These are phyloP conservation scores for Fusarium sterilihyphosum DNA, from an alignment of 2,329 filamentous ascomycete genomes.

Conservation along the genomic window DNA sequence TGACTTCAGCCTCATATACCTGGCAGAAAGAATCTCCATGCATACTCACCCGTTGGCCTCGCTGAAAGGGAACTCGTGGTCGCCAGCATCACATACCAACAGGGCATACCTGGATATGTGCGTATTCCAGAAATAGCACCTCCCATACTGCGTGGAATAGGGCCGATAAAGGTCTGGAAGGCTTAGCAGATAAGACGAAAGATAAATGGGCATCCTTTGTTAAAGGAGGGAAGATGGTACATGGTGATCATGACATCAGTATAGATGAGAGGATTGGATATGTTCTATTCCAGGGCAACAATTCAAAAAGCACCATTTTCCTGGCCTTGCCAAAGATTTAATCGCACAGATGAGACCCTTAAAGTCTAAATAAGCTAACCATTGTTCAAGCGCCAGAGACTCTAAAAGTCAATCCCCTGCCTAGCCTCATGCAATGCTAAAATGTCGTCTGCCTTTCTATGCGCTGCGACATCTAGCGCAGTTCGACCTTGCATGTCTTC, in stretches of 20 bases:
- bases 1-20: neutral
- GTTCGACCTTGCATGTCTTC: neutral
- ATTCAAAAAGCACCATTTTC: rapidly evolving
- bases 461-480: rapidly evolving
- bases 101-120: neutral
- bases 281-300: neutral
- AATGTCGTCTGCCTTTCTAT: too few relatives aligned
- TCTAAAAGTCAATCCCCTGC: neutral
- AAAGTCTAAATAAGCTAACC: rapidly evolving
- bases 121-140: neutral
- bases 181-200: neutral
- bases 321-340: rapidly evolving
- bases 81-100: too few relatives aligned
- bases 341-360: rapidly evolving
- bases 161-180: neutral
- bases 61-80: neutral
- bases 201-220: rapidly evolving
- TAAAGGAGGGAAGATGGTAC: neutral
- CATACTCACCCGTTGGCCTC: too few relatives aligned
- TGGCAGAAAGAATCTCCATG: neutral
- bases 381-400: rapidly evolving
- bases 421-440: neutral
- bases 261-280: rapidly evolving
- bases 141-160: neutral
- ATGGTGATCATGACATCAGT: rapidly evolving